Conservation (phyloP, 106 monocot species). For the Phalaenopsis aphrodite region DNA sequence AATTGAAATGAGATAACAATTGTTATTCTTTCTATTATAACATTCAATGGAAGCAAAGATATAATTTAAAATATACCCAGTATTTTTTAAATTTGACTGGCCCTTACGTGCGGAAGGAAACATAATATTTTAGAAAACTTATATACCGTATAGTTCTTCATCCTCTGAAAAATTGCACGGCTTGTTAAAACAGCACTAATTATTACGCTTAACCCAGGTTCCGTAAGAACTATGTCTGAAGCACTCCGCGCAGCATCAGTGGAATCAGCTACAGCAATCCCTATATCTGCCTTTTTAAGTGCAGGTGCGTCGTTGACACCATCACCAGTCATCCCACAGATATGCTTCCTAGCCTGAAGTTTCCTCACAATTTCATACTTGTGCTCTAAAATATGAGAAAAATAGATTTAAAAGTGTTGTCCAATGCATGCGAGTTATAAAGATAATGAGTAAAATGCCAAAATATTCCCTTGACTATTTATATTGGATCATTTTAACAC, state of each 20-base stretch:
- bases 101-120: neutral
- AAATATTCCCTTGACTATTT: too few relatives aligned
- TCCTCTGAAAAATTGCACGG: conserved; percentile 75
- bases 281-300: conserved; percentile 69
- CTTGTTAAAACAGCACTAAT: conserved; percentile 77
- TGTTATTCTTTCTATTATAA: neutral
- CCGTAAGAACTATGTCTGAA: conserved; percentile 73
- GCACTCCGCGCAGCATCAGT: conserved; percentile 75
- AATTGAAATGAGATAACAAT: neutral
- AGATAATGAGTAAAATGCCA: too few relatives aligned
- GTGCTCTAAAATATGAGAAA: conserved; percentile 35
- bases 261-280: conserved; percentile 71
- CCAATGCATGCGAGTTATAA: neutral
- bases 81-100: neutral
- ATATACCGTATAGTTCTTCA: conserved; percentile 77
- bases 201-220: conserved; percentile 74
- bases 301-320: conserved; percentile 79
- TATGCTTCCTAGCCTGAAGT: conserved; percentile 67
- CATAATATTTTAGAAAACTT: neutral
- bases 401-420: neutral
- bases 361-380: conserved; percentile 70
- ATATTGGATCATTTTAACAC: too few relatives aligned
- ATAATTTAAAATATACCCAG: neutral
- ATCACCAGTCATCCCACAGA: conserved; percentile 84
- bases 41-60: neutral